Base-by-base conservation (phyloP, 768 basidiomycete genomes). In the Hericium rajendrae region DNA sequence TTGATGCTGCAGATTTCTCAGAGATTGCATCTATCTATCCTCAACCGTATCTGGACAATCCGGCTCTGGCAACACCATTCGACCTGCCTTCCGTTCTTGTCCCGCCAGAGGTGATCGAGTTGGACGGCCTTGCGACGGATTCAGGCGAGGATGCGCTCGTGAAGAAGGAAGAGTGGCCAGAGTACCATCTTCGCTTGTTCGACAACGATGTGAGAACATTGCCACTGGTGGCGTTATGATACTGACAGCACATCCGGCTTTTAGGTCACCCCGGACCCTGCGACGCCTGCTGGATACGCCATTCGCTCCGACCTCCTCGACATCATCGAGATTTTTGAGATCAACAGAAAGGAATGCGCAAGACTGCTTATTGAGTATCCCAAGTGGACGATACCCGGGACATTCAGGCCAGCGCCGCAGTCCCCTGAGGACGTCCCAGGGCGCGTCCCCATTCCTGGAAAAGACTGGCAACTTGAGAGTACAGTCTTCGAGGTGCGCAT, bases 281-380 rank as follows among this genome's bases (percentile, higher is more conserved):
- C 77, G 51, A 87, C 83, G 3, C 81, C 88, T 0, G 72, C 81
- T 9, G 94, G 94, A 3, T 95, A 93, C 70, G 76, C 86, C 26
- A 78, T 97, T 5, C 87, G 88, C 24, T 79, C 85, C 11, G 76
- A 83, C 22, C 69, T 97, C 10, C 71, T 82, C 6, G 94, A 97
- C 66, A 79, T 86, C 18, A 71, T 97, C 43, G 83, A 91, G 57
- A 87, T 97, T 15, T 98, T 91, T 65, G 95, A 98, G 69, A 82
- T 97, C 52, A 98, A 99, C 69, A 83, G 97, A 55, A 97, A 95
- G 69, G 97, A 99, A 65, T 89, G 87, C 62, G 94, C 97, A 1
- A 78, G 89, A 3, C 73, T 97, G 8, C 75, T 98, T 6, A 78
- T 97, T 48, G 87, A 92, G 68, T 85, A 88, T 55, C 88, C 91